A percentile compares a stretch with the other conserved stretches of the same genome.
Evolutionary conservation across 441 rosid genomes (phyloP).

Genomic region (Euphorbia celastroides): DNA sequence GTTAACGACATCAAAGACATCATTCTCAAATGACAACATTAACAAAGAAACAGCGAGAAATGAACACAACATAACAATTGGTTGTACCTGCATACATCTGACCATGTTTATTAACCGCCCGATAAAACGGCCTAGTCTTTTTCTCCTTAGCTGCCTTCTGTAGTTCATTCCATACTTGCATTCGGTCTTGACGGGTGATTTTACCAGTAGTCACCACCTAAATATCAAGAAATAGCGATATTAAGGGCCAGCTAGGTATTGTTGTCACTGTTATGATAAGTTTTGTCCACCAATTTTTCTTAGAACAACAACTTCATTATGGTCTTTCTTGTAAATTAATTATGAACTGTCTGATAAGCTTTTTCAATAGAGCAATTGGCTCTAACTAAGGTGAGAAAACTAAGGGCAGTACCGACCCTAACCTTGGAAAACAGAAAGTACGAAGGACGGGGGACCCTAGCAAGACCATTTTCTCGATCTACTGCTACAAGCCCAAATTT

Average conservation of each 20-base stretch:
- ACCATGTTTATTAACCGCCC: conserved; percentile 59
- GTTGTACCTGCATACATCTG: conserved; percentile 85
- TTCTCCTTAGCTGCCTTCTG: conserved; percentile 58
- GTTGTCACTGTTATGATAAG: too few relatives aligned
- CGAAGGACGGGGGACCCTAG: conserved; percentile 74
- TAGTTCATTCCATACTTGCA: conserved; percentile 72
- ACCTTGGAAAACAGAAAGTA: conserved; percentile 88
- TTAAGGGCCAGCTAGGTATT: too few relatives aligned
- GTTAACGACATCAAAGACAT: conserved; percentile 9
- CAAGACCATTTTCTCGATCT: conserved; percentile 67
- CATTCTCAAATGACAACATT: neutral
- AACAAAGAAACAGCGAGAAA: neutral
- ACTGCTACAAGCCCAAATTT: conserved; percentile 96
- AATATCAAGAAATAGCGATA: neutral
- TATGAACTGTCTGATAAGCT: too few relatives aligned
- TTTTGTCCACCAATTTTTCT: too few relatives aligned
- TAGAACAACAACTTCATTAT: too few relatives aligned
- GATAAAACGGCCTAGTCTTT: conserved; percentile 66
- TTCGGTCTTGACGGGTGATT: conserved; percentile 59
- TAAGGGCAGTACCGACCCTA: too few relatives aligned
- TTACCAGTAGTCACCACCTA: conserved; percentile 71
- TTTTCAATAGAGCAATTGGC: too few relatives aligned
- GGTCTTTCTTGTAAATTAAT: too few relatives aligned
- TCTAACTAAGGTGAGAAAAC: too few relatives aligned
- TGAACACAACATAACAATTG: neutral